phyloP scores from a whole-genome alignment of 257 asterid genomes.

The Primulina huaijiensis region DNA sequence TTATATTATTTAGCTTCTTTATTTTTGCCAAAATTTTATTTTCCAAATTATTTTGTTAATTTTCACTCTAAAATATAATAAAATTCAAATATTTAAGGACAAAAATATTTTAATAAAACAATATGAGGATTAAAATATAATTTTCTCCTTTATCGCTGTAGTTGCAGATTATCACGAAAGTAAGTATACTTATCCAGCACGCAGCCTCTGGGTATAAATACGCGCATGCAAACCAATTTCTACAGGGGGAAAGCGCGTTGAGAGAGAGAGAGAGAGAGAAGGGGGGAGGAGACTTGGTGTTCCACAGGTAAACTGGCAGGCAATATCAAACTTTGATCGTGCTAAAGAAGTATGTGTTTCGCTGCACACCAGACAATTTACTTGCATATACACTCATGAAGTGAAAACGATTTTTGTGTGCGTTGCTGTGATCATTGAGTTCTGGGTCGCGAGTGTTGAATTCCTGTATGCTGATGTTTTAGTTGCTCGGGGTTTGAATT shows the following conservation, averaged over 20 bases:
- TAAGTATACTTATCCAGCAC: neutral
- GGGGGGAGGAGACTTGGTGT: slow-evolving; percentile 27
- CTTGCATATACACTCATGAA: slow-evolving; percentile 10
- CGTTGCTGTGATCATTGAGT: slow-evolving; percentile 18
- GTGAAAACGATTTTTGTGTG: slow-evolving; percentile 1
- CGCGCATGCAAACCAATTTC: neutral
- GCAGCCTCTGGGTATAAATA: slow-evolving; percentile 22
- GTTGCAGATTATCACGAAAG: neutral
- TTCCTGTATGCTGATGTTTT: slow-evolving; percentile 23
- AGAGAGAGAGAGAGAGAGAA: slow-evolving; percentile 16
- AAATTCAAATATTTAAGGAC: no score
- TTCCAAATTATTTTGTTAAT: no score
- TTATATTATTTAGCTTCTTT: no score
- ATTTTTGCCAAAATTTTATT: no score
- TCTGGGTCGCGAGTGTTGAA: slow-evolving; percentile 7
- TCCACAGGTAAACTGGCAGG: slow-evolving; percentile 32
- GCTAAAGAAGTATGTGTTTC: neutral
- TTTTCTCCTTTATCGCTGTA: no score
- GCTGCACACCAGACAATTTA: slow-evolving; percentile 16
- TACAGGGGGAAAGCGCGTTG: neutral
- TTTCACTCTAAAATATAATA: no score
- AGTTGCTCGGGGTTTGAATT: slow-evolving; percentile 32
- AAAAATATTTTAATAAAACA: no score
- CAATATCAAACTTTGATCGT: slow-evolving; percentile 8
- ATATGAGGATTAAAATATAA: no score